Evolutionary conservation across 1,139 yeast genomes (phyloP).

Genomic region (Saccharomycopsis phalli): DNA sequence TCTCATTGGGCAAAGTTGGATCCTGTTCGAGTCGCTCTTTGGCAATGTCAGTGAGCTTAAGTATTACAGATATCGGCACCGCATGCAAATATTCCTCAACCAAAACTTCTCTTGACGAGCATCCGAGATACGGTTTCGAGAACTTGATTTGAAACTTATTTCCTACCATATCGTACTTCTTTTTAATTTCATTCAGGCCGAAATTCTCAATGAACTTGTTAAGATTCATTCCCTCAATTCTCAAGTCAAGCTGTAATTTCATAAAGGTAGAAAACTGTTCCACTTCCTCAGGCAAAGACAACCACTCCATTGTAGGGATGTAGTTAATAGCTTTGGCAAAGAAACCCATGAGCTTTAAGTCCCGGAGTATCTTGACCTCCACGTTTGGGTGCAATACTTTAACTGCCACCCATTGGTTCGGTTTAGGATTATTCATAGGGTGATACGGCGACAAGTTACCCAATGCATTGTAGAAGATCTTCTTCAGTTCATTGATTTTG

Average conservation of each 20-base stretch:
- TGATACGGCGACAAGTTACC: constrained; percentile 11
- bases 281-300: constrained; percentile 90
- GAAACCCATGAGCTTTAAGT: constrained; percentile 70
- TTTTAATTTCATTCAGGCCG: constrained; percentile 18
- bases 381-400: constrained; percentile 90
- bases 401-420: constrained; percentile 66
- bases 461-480: constrained; percentile 1
- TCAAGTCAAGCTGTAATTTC: constrained; percentile 79
- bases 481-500: constrained; percentile 11
- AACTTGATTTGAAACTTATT: constrained; percentile 56
- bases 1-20: constrained; percentile 8
- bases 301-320: constrained; percentile 96
- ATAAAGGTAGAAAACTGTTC: constrained; percentile 78
- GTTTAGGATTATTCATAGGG: constrained; percentile 24
- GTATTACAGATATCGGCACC: constrained; percentile 65
- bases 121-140: constrained; percentile 65
- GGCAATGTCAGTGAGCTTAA: constrained; percentile 36
- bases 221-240: constrained; percentile 82
- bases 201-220: constrained; percentile 60
- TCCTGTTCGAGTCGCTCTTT: constrained; percentile 4
- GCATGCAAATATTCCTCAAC: constrained; percentile 85
- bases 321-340: constrained; percentile 63
- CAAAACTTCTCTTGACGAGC: constrained; percentile 63
- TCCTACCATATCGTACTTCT: constrained; percentile 20
- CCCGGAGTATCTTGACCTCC: constrained; percentile 63